Percentiles rank a stretch among this genome's conserved stretches.
These are phyloP conservation scores for Ceratobasidium sp. DNA, from an alignment of 1,284 basidiomycete genomes.

Conservation along the genomic window DNA sequence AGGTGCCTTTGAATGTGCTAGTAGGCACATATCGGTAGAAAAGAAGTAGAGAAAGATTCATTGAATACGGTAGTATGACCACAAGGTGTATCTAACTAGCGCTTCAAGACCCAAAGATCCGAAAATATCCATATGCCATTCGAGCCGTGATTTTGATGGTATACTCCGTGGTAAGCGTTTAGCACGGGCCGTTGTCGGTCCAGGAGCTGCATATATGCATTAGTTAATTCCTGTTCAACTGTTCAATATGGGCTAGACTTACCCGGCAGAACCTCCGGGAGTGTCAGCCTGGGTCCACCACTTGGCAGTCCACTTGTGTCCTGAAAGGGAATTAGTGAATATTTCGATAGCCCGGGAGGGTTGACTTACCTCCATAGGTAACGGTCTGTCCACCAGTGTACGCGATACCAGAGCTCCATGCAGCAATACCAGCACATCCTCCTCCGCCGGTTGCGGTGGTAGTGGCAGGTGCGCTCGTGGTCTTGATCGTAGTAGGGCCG, in stretches of 20 bases:
- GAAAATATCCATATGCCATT: background rate
- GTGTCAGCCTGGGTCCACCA: slow-evolving; percentile 50
- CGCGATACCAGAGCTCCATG: slow-evolving; percentile 44
- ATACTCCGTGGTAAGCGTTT: background rate
- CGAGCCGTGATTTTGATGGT: background rate
- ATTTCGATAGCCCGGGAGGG: background rate
- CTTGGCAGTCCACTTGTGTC: slow-evolving; percentile 32
- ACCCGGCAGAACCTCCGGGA: slow-evolving; percentile 42
- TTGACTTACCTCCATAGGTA: slow-evolving; percentile 45
- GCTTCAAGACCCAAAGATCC: background rate
- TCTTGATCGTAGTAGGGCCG: background rate
- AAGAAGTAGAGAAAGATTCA: background rate
- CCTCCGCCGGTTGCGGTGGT: slow-evolving; percentile 48
- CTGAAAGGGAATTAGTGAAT: background rate
- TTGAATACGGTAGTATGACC: background rate
- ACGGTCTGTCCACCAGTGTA: slow-evolving; percentile 48
- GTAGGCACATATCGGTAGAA: background rate
- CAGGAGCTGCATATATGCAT: slow-evolving; percentile 15
- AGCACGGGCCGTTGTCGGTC: slow-evolving; percentile 44
- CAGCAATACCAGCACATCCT: slow-evolving; percentile 40
- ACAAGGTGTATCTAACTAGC: background rate
- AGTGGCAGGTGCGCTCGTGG: background rate
- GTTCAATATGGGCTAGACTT: background rate
- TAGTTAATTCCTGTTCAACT: background rate
- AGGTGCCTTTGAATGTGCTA: background rate